Base-by-base conservation (phyloP, 2,329 filamentous ascomycete species). In the Penicillium sp. region DNA sequence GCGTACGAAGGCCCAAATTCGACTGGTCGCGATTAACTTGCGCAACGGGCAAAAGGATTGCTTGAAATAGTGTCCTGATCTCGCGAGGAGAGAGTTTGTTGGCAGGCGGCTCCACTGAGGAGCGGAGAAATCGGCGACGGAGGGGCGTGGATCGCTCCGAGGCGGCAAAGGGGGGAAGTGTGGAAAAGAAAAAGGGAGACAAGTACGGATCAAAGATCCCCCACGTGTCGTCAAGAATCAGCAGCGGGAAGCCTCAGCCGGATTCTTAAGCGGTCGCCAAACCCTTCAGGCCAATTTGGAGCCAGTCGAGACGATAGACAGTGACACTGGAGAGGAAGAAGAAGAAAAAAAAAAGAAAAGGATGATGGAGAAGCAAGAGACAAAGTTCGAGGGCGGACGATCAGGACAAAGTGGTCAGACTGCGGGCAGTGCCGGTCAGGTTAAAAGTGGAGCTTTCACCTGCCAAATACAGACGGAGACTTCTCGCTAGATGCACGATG, bases 391-490 rank as follows among this genome's bases (percentile, higher is more conserved):
- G 29, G 4, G 29, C 29, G 29, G 39, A 43, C 47, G 46, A 43
- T 39, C 46, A 53, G 52, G 44, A 36, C 52, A 48, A 52, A 55
- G 51, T 57, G 54, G 54, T 57, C 54, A 53, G 52, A 57, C 41
- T 52, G 48, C 36, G 41, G 46, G 46, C 38, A 32, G 47, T 7
- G 39, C 39, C 32, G 51, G 43, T 47, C 51, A 46, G 29, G 49
- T 28, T 29, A 12, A 48, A 49, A 52, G 53, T 54, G 53, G 51
- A 54, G 41, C 53, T 43, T 39, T 48, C 42, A 46, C 39, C 42
- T 49, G 47, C 52, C 49, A 48, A 51, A 39, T 29, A 27, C 13
- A 32, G 29, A 7, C 29, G 7, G 3, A 3, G 2, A 9, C 29
- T 32, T 11, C 11, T 32, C 29, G 4, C 29, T 32, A 7, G 24